Evolutionary conservation across 202 grass and related monocot species (phyloP).

Genomic region (Carex sylvatica): DNA sequence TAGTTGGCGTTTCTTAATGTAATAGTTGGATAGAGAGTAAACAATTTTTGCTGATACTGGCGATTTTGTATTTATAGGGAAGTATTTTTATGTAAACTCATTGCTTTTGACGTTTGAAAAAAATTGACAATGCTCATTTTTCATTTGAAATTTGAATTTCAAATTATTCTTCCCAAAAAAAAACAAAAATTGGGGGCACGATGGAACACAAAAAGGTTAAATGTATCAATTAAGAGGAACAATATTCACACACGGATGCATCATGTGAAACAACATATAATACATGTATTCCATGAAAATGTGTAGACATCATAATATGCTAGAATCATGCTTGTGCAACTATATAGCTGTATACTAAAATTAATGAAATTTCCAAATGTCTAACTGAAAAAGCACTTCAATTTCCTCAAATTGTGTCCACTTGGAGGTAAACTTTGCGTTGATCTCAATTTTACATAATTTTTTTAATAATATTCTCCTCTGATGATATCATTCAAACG

Average conservation of each 20-base stretch:
- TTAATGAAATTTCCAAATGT: neutral
- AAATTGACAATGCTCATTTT: neutral
- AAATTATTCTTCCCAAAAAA: neutral
- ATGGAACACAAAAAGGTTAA: neutral
- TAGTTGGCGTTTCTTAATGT: neutral
- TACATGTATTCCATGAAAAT: too few relatives aligned
- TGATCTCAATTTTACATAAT: neutral
- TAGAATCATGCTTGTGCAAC: neutral
- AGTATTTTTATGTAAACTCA: neutral
- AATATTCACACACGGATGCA: neutral
- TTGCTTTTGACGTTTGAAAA: neutral
- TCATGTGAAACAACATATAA: too few relatives aligned
- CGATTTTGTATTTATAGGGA: neutral
- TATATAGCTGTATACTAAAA: neutral
- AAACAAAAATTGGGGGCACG: neutral
- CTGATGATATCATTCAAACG: constrained; percentile 64
- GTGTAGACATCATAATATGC: neutral
- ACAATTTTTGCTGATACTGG: neutral
- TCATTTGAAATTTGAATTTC: neutral
- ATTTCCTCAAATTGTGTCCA: neutral
- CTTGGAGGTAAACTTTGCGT: neutral
- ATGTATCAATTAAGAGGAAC: neutral
- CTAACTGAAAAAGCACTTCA: neutral
- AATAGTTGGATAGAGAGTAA: neutral
- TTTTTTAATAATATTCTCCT: constrained; percentile 79